Evolutionary conservation across 1,284 basidiomycete species (phyloP), one percentile per base, ranked within the genome.

Genomic region (Cryptococcus sp.): DNA sequence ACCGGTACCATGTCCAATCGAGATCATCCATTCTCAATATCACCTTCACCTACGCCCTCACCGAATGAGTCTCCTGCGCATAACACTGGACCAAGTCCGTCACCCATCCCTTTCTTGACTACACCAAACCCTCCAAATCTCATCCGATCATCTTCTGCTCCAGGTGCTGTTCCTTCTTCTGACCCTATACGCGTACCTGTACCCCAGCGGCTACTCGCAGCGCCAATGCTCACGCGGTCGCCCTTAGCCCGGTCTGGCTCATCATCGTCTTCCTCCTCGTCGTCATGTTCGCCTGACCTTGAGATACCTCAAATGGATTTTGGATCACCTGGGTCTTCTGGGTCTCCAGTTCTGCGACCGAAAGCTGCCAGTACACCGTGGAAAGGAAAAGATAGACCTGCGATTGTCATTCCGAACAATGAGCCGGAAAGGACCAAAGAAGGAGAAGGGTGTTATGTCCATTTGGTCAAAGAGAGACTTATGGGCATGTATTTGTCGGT

Each of bases 401-500:
- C 57, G 4, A 56, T 65, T 7, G 51, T 62, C 38, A 60, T 65
- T 4, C 64, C 66, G 1, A 51, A 53, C n/a, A 10, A 41, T 10
- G 60, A 60, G 37, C 48, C 53, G 4, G 56, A 46, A 5, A 38
- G 50, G 0, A 53, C 57, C 1, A 45, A 50, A 41, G 46, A 49
- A 3, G 68, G 67, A 4, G 57, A 59, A 3, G 73, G 72, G 0
- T 78, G 80, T 1, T 83, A 83, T 59, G 72, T 80, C 32, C 76
- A 83, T 41, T 66, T 83, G 14, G 77, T 77, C 48, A 83, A 83
- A 66, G 80, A 83, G 62, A 72, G 82, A 4, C 67, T 83, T 56
- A 72, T 83, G 68, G 81, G 81, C 7, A 80, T 82, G 55, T 83
- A 82, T 65, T 64, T 78, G 8, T 71, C 69, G 10, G 67, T 78